These are phyloP conservation scores for Darksidea phi DNA, from an alignment of 495 filamentous ascomycete genomes.

Conservation along the genomic window DNA sequence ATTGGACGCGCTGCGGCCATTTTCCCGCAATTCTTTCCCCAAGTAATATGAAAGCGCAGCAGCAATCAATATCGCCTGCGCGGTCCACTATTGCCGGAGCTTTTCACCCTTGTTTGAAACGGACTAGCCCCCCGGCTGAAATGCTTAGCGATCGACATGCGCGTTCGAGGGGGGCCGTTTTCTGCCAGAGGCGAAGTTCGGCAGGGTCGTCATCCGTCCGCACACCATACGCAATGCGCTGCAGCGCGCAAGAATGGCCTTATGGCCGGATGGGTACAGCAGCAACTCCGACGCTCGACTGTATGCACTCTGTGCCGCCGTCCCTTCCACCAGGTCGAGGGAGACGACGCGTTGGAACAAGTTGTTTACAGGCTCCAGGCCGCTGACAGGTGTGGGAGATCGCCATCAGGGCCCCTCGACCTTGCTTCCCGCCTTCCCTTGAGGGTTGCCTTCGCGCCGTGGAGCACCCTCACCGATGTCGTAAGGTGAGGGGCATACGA, in stretches of 20 bases:
- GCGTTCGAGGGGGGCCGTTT: slow-evolving; percentile 31
- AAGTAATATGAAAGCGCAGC: slow-evolving; percentile 22
- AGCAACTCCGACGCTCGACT: neutral
- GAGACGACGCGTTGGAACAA: slow-evolving; percentile 29
- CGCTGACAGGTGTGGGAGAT: slow-evolving; percentile 28
- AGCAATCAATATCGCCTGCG: slow-evolving; percentile 28
- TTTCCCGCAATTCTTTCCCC: slow-evolving; percentile 23
- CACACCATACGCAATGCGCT: neutral
- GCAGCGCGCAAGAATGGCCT: slow-evolving; percentile 5
- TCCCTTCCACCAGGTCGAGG: slow-evolving; percentile 7
- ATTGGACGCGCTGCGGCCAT: slow-evolving; percentile 11
- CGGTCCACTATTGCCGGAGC: slow-evolving; percentile 32
- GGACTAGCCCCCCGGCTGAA: slow-evolving; percentile 28
- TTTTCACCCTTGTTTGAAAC: slow-evolving; percentile 28
- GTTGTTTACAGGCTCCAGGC: slow-evolving; percentile 27
- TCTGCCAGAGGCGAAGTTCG: slow-evolving; percentile 26
- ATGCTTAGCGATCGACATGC: slow-evolving; percentile 30
- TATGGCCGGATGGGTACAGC: slow-evolving; percentile 26
- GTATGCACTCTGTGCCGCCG: neutral
- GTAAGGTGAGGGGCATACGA: slow-evolving; percentile 8
- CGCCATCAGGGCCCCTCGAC: slow-evolving; percentile 36
- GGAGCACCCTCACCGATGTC: slow-evolving; percentile 24
- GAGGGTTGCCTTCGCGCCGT: slow-evolving; percentile 32
- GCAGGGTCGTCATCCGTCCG: slow-evolving; percentile 23
- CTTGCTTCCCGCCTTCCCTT: slow-evolving; percentile 38